These are phyloP conservation scores for Barnettozyma pratensis DNA, from an alignment of 805 yeast species.

Conservation along the genomic window DNA sequence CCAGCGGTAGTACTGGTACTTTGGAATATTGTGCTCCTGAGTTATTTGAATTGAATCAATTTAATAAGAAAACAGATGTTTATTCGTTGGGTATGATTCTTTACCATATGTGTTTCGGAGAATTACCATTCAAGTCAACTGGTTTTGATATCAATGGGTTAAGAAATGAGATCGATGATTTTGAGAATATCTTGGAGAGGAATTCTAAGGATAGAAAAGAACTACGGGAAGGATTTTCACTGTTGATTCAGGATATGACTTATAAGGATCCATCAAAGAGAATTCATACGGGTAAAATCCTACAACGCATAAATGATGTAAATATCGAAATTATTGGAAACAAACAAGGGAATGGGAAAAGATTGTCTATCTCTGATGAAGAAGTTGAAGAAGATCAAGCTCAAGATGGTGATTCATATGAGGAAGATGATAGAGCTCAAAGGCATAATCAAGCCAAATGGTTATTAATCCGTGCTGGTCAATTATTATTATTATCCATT, in stretches of 20 bases:
- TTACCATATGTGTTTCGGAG: constrained; percentile 66
- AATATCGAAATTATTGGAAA: background rate
- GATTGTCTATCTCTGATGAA: background rate
- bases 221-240: constrained; percentile 28
- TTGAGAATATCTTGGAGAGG: background rate
- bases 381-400: background rate
- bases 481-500: background rate
- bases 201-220: background rate
- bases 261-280: constrained; percentile 33
- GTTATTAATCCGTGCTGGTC: background rate
- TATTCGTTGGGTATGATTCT: constrained; percentile 83
- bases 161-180: constrained; percentile 13
- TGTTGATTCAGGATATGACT: constrained; percentile 36
- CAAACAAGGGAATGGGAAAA: background rate
- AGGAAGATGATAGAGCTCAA: too few relatives aligned
- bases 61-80: constrained; percentile 69
- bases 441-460: background rate
- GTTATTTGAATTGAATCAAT: constrained; percentile 34
- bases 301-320: constrained; percentile 25
- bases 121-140: constrained; percentile 49
- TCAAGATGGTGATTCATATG: background rate
- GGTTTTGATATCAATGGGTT: constrained; percentile 19
- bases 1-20: constrained; percentile 86
- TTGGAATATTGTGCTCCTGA: constrained; percentile 88
- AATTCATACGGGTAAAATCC: constrained; percentile 38